phyloP scores from a whole-genome alignment of 768 basidiomycete species.

The Serendipita vermifera region DNA sequence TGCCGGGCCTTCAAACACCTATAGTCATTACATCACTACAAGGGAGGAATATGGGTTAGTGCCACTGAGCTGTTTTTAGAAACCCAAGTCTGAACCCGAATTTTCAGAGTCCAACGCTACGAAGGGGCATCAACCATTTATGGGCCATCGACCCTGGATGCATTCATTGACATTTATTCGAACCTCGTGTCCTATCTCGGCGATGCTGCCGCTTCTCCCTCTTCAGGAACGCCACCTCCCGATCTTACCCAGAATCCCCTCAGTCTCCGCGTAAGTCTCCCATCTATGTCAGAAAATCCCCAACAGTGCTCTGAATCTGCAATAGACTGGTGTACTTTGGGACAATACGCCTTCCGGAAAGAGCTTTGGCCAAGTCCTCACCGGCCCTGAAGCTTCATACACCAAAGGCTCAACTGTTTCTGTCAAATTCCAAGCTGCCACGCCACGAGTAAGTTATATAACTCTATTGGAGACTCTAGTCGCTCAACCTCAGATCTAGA shows the following conservation, averaged over 20 bases:
- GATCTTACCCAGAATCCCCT: conserved; percentile 55
- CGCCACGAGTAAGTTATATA: conserved; percentile 46
- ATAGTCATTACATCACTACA: conserved; percentile 42
- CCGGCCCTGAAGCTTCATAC: conserved; percentile 35
- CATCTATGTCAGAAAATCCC: no score
- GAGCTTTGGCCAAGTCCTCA: conserved; percentile 47
- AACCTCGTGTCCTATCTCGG: conserved; percentile 48
- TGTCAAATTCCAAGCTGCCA: conserved; percentile 60
- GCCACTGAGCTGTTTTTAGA: no score
- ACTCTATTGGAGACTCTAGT: background rate
- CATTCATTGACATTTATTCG: conserved; percentile 64
- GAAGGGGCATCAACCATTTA: conserved; percentile 73
- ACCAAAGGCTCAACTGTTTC: conserved; percentile 43
- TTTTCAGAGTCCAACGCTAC: conserved; percentile 56
- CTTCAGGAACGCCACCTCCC: conserved; percentile 51
- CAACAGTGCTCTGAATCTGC: no score
- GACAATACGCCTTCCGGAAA: conserved; percentile 45
- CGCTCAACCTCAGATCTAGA: conserved; percentile 29
- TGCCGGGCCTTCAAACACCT: conserved; percentile 73
- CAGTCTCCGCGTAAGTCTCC: conserved; percentile 43
- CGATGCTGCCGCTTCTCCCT: conserved; percentile 31
- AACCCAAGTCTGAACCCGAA: no score
- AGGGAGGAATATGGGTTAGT: conserved; percentile 7
- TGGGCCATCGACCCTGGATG: conserved; percentile 61
- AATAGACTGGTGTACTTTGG: conserved; percentile 48